Percentiles rank a stretch among this genome's conserved stretches.
phyloP scores from a whole-genome alignment of 2,329 filamentous ascomycete genomes.

The Hymenoscyphus salicellus region DNA sequence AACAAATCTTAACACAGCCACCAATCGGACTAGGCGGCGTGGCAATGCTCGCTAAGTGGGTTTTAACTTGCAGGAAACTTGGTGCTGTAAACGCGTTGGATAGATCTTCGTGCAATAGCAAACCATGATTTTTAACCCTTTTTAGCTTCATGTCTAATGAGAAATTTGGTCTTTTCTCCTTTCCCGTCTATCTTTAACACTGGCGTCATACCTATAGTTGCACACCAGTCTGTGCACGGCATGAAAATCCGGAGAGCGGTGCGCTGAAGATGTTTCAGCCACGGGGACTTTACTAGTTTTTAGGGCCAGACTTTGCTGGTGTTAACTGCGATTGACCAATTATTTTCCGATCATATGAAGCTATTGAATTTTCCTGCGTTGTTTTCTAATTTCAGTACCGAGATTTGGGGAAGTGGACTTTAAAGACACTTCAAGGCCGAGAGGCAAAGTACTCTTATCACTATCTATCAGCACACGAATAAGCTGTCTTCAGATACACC shows the following conservation, averaged over 20 bases:
- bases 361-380: not conserved
- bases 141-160: too few relatives aligned
- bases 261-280: constrained; percentile 1
- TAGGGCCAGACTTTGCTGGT: not conserved
- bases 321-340: not conserved
- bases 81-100: not conserved
- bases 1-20: not conserved
- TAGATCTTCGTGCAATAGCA: not conserved
- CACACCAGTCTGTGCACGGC: not conserved
- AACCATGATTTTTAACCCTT: too few relatives aligned
- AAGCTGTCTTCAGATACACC: not conserved
- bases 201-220: not conserved
- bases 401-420: not conserved
- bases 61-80: not conserved
- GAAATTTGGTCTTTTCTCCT: not conserved
- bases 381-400: not conserved
- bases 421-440: not conserved
- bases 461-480: not conserved
- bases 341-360: not conserved
- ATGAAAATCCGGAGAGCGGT: not conserved
- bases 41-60: not conserved
- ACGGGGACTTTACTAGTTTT: not conserved
- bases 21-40: not conserved
- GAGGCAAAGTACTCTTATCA: not conserved
- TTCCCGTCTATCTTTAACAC: not conserved